phyloP scores from a whole-genome alignment of 257 asterid species.

The Capsicum rhomboideum region DNA sequence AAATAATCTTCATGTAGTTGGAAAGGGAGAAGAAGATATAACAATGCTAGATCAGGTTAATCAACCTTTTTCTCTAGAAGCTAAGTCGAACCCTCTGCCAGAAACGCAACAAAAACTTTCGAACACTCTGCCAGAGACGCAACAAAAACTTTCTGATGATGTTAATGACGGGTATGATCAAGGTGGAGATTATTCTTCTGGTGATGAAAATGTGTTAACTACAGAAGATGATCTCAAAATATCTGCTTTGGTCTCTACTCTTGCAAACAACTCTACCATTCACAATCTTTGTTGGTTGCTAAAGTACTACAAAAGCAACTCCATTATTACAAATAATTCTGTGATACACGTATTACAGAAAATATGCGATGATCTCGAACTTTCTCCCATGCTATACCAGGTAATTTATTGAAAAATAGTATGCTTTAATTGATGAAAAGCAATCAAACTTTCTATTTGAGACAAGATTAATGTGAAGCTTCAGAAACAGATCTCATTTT shows the following conservation, averaged over 20 bases:
- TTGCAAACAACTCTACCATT: slow-evolving; percentile 55
- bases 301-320: slow-evolving; percentile 75
- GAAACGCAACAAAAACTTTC: slow-evolving; percentile 29
- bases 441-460: not conserved
- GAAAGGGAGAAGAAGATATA: not conserved
- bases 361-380: slow-evolving; percentile 83
- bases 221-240: slow-evolving; percentile 78
- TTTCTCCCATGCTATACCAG: slow-evolving; percentile 95
- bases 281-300: slow-evolving; percentile 88
- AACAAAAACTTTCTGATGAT: slow-evolving; percentile 24
- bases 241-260: slow-evolving; percentile 68
- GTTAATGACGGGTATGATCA: slow-evolving; percentile 24
- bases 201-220: slow-evolving; percentile 44
- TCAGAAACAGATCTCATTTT: slow-evolving; percentile 5
- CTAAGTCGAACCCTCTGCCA: slow-evolving; percentile 22
- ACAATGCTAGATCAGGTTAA: slow-evolving; percentile 6
- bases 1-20: not conserved
- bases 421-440: not conserved
- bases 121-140: slow-evolving; percentile 31
- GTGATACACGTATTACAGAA: slow-evolving; percentile 55
- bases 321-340: slow-evolving; percentile 62
- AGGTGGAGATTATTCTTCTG: slow-evolving; percentile 61
- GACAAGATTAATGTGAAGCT: not conserved
- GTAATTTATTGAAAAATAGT: slow-evolving; percentile 21
- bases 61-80: slow-evolving; percentile 16